Evolutionary conservation across 805 yeast species (phyloP), one percentile per base, ranked within the genome.

Genomic region (Candida ficus): DNA sequence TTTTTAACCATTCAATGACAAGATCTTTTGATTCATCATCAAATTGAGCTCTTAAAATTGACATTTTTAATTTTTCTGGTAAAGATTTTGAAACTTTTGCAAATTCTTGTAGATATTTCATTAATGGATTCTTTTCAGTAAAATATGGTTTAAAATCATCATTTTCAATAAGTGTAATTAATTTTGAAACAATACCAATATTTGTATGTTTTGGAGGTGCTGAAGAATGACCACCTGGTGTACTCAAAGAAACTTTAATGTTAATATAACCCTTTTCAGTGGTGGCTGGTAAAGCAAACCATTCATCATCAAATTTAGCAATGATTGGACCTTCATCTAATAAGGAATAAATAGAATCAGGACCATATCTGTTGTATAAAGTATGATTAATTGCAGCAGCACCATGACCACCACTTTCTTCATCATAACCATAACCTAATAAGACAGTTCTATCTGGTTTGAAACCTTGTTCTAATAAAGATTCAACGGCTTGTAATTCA

Each of bases 151-250:
- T 46, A 37, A 57, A 63, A 10, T 78, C 80, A 42, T 75, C 70
- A 16, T 61, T 59, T 58, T 87, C 95, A 34, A 85, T 66, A 19
- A 58, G 49, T 9, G 65, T 56, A 13, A 81, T 66, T 38, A 85
- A 64, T 44, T 80, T 77, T 2, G 87, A 67, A 37, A 80, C 65
- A 25, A 86, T 71, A 14, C 93, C 95, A 61, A 87, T 83, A 4
- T 83, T 72, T 6, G 95, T 84, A 54, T 86, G 93, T 35, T 76
- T 81, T 2, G 90, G 91, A 8, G 95, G 93, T n/a, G 72, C 58
- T 8, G 90, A 81, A 1, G 91, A 78, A 56, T 84, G 95, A 8
- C 95, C 95, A 29, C 95, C 95, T 10, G 77, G 76, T 17, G 84
- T 78, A 19, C 63, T 62, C 30, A 83, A 61, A 4, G 67, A 66